Evolutionary conservation across 192 early-diverging fungal species (phyloP), one percentile per base, ranked within the genome.

Genomic region (Backusella parvicylindrica): DNA sequence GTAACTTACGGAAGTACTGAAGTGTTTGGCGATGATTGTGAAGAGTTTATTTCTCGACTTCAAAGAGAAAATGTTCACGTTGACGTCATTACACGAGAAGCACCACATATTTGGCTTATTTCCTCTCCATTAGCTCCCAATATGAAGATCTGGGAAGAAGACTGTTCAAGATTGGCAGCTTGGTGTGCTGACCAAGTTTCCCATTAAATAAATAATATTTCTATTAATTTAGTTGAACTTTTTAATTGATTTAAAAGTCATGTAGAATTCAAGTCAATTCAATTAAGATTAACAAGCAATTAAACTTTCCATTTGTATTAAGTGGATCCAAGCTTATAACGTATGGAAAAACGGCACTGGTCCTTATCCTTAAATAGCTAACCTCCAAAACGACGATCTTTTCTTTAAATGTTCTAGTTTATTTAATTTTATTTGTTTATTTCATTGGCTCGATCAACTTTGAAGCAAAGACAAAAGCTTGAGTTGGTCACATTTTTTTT

Each of bases 31-130:
- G 21, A 63, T 40, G 47, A 68, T 9, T 56, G 69, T 32, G 68
- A 70, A 47, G 32, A 15, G 13, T 70, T 70, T 30, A 70, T 69
- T 41, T 33, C n/a, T 56, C 18, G 3, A 30, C 30, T 32, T 3
- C 5, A 70, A 26, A 49, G 31, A 68, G 66, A 73, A 18, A 28
- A 68, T 26, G 74, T 68, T 9, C 21, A 47, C 12, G 43, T 68
- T 35, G 66, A 67, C 33, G 33, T 49, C 43, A 37, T 75, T 35
- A 53, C 33, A 7, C 53, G 53, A 26, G 33, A 64, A 3, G 65
- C 43, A 18, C 65, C 74, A 21, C 74, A 75, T 30, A 75, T 75
- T 36, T 68, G 66, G 64, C 21, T 75, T 49, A 50, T 75, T 37
- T 23, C 28, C 31, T 35, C 40, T 50, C 33, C 49, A 9, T 53